phyloP scores from a whole-genome alignment of 495 filamentous ascomycete species.

The Talaromyces thailandensis region DNA sequence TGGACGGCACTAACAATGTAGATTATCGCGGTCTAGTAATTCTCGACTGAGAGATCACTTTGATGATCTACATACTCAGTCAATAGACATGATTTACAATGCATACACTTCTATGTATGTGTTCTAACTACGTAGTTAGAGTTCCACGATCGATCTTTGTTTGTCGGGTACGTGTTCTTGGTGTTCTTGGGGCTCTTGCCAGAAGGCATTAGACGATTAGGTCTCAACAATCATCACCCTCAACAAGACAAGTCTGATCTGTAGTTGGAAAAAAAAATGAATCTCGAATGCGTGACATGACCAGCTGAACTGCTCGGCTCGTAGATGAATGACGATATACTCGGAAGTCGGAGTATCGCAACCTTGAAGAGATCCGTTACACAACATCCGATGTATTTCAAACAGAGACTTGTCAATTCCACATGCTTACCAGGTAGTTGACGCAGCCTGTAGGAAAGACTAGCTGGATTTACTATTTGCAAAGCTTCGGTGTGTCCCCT shows the following conservation, averaged over 20 bases:
- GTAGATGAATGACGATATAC: background rate
- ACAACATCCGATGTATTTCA: background rate
- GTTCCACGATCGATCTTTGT: background rate
- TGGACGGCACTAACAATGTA: background rate
- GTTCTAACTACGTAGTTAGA: background rate
- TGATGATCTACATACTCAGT: background rate
- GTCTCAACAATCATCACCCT: too few species aligned
- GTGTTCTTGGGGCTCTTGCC: background rate
- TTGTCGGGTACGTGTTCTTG: background rate
- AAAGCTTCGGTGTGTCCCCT: background rate
- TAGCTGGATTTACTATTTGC: background rate
- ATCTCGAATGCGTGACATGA: background rate
- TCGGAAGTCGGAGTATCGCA: background rate
- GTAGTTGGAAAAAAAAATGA: too few species aligned
- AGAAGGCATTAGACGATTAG: background rate
- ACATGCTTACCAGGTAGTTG: background rate
- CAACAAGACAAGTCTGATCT: too few species aligned
- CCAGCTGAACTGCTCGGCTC: background rate
- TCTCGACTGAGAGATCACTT: background rate
- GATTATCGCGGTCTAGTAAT: background rate
- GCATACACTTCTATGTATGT: background rate
- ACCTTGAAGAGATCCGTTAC: background rate
- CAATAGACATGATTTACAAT: background rate
- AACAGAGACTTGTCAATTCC: background rate
- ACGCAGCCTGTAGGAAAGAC: background rate